A percentile compares a stretch with the other conserved stretches of the same genome.
Conservation (phyloP, 2,329 filamentous ascomycete species). For the Talaromyces piceae region DNA sequence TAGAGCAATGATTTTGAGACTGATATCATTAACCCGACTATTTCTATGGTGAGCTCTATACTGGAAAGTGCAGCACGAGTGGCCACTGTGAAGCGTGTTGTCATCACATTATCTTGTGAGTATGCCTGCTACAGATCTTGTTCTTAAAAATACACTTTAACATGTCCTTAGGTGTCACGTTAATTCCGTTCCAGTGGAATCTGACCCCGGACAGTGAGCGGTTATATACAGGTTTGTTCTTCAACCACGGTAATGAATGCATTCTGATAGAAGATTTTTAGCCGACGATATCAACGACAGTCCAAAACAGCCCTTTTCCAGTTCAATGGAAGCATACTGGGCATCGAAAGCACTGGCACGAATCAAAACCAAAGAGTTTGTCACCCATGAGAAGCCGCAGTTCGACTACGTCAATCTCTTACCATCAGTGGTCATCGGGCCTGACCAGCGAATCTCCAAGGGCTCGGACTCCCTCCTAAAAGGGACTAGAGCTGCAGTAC, state of each 20-base stretch:
- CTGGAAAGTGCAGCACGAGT: background rate
- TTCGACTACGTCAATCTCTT: slow-evolving; percentile 6
- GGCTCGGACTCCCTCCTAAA: background rate
- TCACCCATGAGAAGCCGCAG: background rate
- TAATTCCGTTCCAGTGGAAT: slow-evolving; percentile 18
- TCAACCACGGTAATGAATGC: background rate
- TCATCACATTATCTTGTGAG: slow-evolving; percentile 1
- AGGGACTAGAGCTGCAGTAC: background rate
- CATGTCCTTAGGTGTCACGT: slow-evolving; percentile 13
- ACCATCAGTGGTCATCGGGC: slow-evolving; percentile 3
- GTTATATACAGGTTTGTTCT: slow-evolving; percentile 10
- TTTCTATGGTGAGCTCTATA: background rate
- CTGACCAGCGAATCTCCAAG: background rate
- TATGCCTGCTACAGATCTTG: too few species aligned
- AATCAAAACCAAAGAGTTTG: slow-evolving; percentile 17
- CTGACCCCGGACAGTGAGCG: slow-evolving; percentile 10
- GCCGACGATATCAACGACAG: slow-evolving; percentile 1
- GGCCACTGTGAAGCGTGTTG: background rate
- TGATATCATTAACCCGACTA: background rate
- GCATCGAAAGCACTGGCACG: slow-evolving; percentile 23
- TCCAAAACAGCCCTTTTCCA: slow-evolving; percentile 3
- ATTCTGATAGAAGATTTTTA: background rate
- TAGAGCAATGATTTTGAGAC: slow-evolving; percentile 3
- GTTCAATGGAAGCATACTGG: slow-evolving; percentile 23
- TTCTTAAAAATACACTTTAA: background rate